phyloP scores from a whole-genome alignment of 768 basidiomycete genomes.

The Calocera viscosa region DNA sequence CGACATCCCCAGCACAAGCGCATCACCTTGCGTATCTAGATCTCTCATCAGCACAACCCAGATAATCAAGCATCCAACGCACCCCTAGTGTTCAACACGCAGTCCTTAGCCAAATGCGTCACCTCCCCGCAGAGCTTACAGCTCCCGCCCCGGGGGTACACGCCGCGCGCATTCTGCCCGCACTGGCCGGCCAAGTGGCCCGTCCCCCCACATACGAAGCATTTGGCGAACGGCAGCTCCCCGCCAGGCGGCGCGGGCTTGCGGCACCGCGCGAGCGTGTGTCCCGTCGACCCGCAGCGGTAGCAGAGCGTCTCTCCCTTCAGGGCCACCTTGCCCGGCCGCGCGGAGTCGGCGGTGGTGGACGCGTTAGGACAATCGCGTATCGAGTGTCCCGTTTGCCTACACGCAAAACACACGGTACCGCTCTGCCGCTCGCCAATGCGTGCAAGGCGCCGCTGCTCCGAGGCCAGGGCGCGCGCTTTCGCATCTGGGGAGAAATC shows the following conservation, averaged over 20 bases:
- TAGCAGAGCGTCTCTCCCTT: slow-evolving; percentile 19
- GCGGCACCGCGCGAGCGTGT: slow-evolving; percentile 68
- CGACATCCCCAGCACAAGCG: background rate
- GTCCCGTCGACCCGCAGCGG: slow-evolving; percentile 72
- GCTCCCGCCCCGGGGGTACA: slow-evolving; percentile 82
- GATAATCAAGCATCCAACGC: background rate
- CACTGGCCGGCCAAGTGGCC: slow-evolving; percentile 82
- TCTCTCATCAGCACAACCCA: background rate
- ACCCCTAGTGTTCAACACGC: slow-evolving; percentile 37
- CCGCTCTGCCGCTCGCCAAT: slow-evolving; percentile 41
- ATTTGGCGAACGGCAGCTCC: slow-evolving; percentile 77
- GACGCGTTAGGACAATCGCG: slow-evolving; percentile 55
- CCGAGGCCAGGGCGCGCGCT: slow-evolving; percentile 28
- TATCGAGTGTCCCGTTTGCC: slow-evolving; percentile 70
- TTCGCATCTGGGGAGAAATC: slow-evolving; percentile 17
- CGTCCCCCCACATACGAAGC: slow-evolving; percentile 74
- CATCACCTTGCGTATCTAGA: background rate
- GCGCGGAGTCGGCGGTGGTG: slow-evolving; percentile 19
- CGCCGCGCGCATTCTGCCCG: slow-evolving; percentile 63
- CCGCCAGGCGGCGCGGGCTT: slow-evolving; percentile 47
- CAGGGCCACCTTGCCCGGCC: slow-evolving; percentile 19
- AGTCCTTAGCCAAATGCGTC: slow-evolving; percentile 75
- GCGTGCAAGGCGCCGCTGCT: slow-evolving; percentile 53
- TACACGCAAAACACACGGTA: slow-evolving; percentile 78
- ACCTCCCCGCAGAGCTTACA: slow-evolving; percentile 84